Evolutionary conservation across 768 basidiomycete genomes (phyloP).

Genomic region (Glaciozyma antarctica): DNA sequence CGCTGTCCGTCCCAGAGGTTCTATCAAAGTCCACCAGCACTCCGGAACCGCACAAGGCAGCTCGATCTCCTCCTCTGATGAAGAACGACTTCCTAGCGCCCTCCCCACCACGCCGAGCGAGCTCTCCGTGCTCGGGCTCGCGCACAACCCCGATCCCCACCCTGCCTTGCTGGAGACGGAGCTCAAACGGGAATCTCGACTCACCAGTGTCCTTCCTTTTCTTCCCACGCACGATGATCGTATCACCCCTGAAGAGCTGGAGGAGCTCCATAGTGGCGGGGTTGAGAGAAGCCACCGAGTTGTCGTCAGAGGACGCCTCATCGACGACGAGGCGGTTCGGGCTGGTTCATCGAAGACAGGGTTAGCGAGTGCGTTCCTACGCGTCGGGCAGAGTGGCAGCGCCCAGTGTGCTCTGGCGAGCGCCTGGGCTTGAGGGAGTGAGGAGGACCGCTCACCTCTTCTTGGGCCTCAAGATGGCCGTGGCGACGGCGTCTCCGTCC

Average conservation of each 20-base stretch:
- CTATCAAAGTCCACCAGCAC: no score
- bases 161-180: not conserved
- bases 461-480: constrained; percentile 92
- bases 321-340: constrained; percentile 97
- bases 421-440: constrained; percentile 24
- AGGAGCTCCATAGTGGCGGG: constrained; percentile 93
- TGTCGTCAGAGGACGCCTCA: constrained; percentile 86
- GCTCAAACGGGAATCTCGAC: constrained; percentile 1
- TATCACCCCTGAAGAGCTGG: constrained; percentile 91
- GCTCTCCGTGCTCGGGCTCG: not conserved
- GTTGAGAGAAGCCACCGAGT: constrained; percentile 93
- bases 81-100: no score
- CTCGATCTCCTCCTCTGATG: no score
- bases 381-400: no score
- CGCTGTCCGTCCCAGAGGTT: not conserved
- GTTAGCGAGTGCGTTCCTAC: no score
- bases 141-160: no score
- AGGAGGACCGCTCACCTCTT: constrained; percentile 65
- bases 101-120: not conserved
- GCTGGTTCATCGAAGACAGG: constrained; percentile 43
- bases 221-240: constrained; percentile 68
- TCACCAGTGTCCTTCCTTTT: constrained; percentile 81
- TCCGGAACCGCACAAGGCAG: no score
- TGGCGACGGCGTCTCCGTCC: constrained; percentile 64
- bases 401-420: not conserved